Percentiles rank a stretch among this genome's conserved stretches.
Conservation (phyloP, 495 filamentous ascomycete species). For the Astrocystis sublimbata region DNA sequence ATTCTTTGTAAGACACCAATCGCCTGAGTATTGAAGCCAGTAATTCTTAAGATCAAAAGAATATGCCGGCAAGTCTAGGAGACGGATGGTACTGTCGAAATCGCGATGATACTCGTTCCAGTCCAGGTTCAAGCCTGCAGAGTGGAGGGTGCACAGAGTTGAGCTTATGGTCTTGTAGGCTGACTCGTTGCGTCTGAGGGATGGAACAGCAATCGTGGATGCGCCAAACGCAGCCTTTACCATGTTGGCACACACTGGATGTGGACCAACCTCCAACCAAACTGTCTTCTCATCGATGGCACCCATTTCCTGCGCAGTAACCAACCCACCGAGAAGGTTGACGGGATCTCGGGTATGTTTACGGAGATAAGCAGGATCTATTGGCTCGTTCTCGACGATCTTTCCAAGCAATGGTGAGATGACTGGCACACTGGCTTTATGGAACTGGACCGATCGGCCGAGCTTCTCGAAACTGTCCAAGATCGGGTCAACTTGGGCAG, state of each 20-base stretch:
- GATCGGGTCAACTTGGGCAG: slow-evolving; percentile 76
- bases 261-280: slow-evolving; percentile 69
- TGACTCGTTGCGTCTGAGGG: slow-evolving; percentile 52
- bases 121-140: slow-evolving; percentile 64
- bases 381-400: slow-evolving; percentile 56
- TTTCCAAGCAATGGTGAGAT: slow-evolving; percentile 69
- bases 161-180: slow-evolving; percentile 66
- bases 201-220: slow-evolving; percentile 58
- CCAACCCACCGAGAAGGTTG: slow-evolving; percentile 67
- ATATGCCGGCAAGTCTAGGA: slow-evolving; percentile 72
- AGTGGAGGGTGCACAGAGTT: slow-evolving; percentile 62
- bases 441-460: slow-evolving; percentile 60
- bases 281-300: slow-evolving; percentile 57
- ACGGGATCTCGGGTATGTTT: slow-evolving; percentile 71
- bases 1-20: slow-evolving; percentile 70
- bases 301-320: slow-evolving; percentile 51
- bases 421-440: slow-evolving; percentile 63
- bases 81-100: slow-evolving; percentile 59
- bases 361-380: slow-evolving; percentile 64
- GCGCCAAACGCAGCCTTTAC: slow-evolving; percentile 65
- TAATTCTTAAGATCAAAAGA: slow-evolving; percentile 80
- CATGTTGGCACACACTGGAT: slow-evolving; percentile 69
- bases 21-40: slow-evolving; percentile 77
- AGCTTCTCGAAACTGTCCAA: slow-evolving; percentile 63
- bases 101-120: slow-evolving; percentile 82